Conservation (phyloP, 2,329 filamentous ascomycete genomes). For the Ceratocystis ficicola region DNA sequence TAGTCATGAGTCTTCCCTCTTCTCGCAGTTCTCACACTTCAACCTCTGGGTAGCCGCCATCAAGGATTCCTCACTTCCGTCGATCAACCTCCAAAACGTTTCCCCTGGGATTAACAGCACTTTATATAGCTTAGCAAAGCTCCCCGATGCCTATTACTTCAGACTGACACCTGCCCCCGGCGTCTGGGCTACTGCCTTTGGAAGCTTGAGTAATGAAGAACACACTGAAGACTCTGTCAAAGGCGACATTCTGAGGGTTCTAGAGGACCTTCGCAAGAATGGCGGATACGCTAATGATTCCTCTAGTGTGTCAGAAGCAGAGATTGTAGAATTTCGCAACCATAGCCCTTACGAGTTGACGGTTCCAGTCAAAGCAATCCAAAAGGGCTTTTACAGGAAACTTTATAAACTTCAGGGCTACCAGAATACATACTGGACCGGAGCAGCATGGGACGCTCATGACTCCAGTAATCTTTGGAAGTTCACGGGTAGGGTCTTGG, state of each 20-base stretch:
- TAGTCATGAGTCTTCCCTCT: conserved; percentile 21
- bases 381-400: conserved; percentile 29
- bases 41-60: conserved; percentile 9
- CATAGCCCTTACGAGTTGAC: conserved; percentile 27
- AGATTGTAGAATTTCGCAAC: conserved; percentile 28
- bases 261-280: conserved; percentile 18
- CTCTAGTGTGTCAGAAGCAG: conserved; percentile 17
- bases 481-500: conserved; percentile 24
- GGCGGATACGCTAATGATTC: conserved; percentile 12
- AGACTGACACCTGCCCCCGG: not conserved
- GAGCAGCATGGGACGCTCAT: conserved; percentile 25
- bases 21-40: conserved; percentile 15
- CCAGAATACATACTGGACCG: conserved; percentile 31
- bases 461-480: conserved; percentile 26
- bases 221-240: conserved; percentile 22
- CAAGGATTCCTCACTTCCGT: conserved; percentile 8
- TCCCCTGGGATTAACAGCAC: conserved; percentile 20
- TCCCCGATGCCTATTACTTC: conserved; percentile 12
- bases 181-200: conserved; percentile 16
- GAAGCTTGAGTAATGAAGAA: conserved; percentile 20
- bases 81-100: conserved; percentile 10
- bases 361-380: conserved; percentile 27
- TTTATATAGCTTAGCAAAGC: conserved; percentile 12
- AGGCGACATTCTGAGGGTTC: conserved; percentile 20
- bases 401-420: conserved; percentile 30